These are phyloP conservation scores for Chamaenerion angustifolium DNA, from an alignment of 345 rosid genomes.

Conservation along the genomic window DNA sequence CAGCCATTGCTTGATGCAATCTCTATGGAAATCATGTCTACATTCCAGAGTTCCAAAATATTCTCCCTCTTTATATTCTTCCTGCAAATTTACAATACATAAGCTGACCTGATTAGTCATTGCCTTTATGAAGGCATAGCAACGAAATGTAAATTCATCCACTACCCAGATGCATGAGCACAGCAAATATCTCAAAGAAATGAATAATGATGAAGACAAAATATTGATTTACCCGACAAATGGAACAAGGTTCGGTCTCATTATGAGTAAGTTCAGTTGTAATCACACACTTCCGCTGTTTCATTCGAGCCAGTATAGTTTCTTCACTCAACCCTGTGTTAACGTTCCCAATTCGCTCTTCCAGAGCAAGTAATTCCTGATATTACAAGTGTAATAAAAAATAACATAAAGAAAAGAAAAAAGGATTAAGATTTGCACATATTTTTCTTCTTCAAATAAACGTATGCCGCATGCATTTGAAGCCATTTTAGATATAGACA, in stretches of 20 bases:
- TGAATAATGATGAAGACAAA: background rate
- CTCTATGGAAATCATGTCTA: conserved; percentile 60
- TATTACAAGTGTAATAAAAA: conserved; percentile 6
- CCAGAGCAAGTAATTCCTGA: conserved; percentile 74
- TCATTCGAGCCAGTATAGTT: conserved; percentile 31
- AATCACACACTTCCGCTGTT: conserved; percentile 25
- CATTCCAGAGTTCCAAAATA: conserved; percentile 63
- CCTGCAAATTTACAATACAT: conserved; percentile 23
- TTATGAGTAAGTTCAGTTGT: conserved; percentile 6
- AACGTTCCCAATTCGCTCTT: conserved; percentile 86
- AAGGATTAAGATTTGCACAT: too few species aligned
- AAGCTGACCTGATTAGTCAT: background rate
- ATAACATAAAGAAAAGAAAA: background rate
- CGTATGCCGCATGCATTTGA: too few species aligned
- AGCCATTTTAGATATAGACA: background rate
- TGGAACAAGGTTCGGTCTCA: conserved; percentile 79
- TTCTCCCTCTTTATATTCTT: conserved; percentile 53
- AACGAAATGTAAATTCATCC: too few species aligned
- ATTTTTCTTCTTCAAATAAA: background rate
- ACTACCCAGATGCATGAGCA: too few species aligned
- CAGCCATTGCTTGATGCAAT: conserved; percentile 70
- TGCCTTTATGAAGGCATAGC: background rate
- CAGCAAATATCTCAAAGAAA: too few species aligned
- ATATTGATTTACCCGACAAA: conserved; percentile 52
- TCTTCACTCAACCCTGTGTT: conserved; percentile 76